These are phyloP conservation scores for Aphanomyces cochlioides DNA, from an alignment of 352 stramenopile species.

Conservation along the genomic window DNA sequence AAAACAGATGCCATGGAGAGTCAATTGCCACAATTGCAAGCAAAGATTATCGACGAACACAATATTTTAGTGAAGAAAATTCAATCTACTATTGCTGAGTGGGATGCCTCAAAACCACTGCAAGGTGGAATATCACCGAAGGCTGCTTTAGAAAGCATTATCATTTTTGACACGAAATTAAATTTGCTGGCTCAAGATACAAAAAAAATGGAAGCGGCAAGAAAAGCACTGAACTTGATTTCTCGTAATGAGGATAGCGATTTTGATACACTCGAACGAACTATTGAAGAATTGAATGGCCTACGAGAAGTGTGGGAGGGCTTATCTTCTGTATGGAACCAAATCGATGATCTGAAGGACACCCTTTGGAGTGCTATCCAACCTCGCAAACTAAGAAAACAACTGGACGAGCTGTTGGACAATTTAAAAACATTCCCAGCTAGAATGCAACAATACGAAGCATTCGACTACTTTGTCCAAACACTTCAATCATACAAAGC, in stretches of 20 bases:
- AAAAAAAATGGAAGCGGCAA: constrained; percentile 92
- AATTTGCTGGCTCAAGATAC: constrained; percentile 87
- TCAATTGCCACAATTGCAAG: constrained; percentile 95
- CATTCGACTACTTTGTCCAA: constrained; percentile 93
- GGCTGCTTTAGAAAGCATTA: constrained; percentile 68
- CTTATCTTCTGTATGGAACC: constrained; percentile 85
- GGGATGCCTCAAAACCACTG: constrained; percentile 76
- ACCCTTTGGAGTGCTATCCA: constrained; percentile 92
- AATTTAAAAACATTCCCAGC: constrained; percentile 94
- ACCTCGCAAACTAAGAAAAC: constrained; percentile 93
- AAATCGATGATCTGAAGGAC: constrained; percentile 91
- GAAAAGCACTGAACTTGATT: constrained; percentile 94
- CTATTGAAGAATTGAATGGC: constrained; percentile 91
- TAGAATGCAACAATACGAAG: constrained; percentile 97
- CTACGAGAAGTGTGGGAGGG: constrained; percentile 98
- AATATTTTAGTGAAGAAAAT: constrained; percentile 83
- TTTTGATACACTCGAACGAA: constrained; percentile 46
- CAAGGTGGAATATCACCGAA: constrained; percentile 62
- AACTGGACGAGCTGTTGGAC: constrained; percentile 95
- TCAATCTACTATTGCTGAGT: constrained; percentile 63
- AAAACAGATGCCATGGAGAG: constrained; percentile 94
- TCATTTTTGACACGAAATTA: constrained; percentile 81
- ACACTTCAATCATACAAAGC: constrained; percentile 91
- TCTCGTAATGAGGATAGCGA: constrained; percentile 63
- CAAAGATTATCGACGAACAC: constrained; percentile 96